Evolutionary conservation across 2,329 filamentous ascomycete genomes (phyloP), one percentile per base, ranked within the genome.

Genomic region (Ophiocordyceps camponoti-saundersi): DNA sequence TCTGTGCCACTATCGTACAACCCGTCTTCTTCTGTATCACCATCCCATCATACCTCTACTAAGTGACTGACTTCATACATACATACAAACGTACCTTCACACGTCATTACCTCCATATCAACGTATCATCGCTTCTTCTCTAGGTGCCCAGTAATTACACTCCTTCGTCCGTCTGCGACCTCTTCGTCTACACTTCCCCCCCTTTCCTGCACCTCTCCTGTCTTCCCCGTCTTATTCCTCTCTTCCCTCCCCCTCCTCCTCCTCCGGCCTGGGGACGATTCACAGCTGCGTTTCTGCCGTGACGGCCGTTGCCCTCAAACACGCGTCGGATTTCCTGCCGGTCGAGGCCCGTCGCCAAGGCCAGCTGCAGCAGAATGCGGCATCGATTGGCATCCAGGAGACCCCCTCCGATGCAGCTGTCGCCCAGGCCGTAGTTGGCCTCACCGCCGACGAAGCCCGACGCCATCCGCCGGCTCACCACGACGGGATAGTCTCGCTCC

Each of bases 371-470:
- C 57, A 76, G 57, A 21, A 78, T 67, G 41, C 72, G 65, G 29
- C 70, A 66, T 58, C 77, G 76, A 52, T 71, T 67, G 3, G 74
- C 73, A 52, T 76, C 76, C 42, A 75, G 64, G 49, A 71, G 73
- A 0, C 73, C 73, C 44, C 66, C 67, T 1, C 68, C 67, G 43
- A 49, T 51, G 48, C 48, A 51, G 43, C 48, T 48, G 45, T 47
- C 42, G 6, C 44, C 49, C 29, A 52, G 39, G 22, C 51, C 51
- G 26, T 51, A 50, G 20, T 69, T 67, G 1, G 57, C 52, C 41
- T 59, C 62, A 18, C 56, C 56, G 18, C 67, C 66, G n/a, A 75
- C 71, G 49, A 70, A 73, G 0, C 74, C 74, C 45, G 70, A 71
- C 49, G 66, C 63, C n/a, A 68, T 67, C 34, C 74, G 57, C 42